Base-by-base conservation (phyloP, 140 eudicot species). In the Oenanthe javanica region DNA sequence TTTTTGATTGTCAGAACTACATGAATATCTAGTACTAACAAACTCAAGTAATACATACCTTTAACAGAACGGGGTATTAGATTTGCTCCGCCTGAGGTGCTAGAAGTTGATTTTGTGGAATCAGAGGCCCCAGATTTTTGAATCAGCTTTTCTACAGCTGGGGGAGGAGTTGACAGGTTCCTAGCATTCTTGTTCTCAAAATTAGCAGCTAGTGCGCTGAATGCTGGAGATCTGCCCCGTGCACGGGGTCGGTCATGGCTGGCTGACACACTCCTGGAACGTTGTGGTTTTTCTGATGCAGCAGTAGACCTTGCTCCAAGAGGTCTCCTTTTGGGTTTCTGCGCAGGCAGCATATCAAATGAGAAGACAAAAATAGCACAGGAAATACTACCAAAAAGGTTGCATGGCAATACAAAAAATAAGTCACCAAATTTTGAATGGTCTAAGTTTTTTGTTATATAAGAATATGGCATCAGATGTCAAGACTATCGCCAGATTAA, bases 201-300 rank as follows among this genome's bases (percentile, higher is more conserved):
- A 27, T 88, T 91, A 67, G 99, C 89, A 23, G 99, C 98, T 25
- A 95, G 87, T 54, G 99, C 99, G 77, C 88, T 95, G 77, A 95
- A 95, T n/a, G 98, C 99, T 72, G 99, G 99, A 81, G 99, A 95
- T 67, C 97, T 89, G 72, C 99, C 99, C 82, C 99, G 86, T 52
- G 88, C 91, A 48, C 99, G 98, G 54, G 85, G 91, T 61, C 97
- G 86, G 50, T 96, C 98, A 9, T 96, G 89, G 86, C 91, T 88
- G 77, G 91, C 89, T 42, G 97, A 92, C 80, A 95, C 84, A 50
- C 99, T 95, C 89, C 99, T 84, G 9, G 99, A 95, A 84, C 99
- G 99, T 79, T 92, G 98, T 45, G 99, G 83, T 85, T 95, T 91
- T 81, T 95, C 99, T 21, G 92, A 84, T 43, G 85, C 87, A 71